Evolutionary conservation across 1,284 basidiomycete genomes (phyloP).

Genomic region (Melampsora larici-populina): DNA sequence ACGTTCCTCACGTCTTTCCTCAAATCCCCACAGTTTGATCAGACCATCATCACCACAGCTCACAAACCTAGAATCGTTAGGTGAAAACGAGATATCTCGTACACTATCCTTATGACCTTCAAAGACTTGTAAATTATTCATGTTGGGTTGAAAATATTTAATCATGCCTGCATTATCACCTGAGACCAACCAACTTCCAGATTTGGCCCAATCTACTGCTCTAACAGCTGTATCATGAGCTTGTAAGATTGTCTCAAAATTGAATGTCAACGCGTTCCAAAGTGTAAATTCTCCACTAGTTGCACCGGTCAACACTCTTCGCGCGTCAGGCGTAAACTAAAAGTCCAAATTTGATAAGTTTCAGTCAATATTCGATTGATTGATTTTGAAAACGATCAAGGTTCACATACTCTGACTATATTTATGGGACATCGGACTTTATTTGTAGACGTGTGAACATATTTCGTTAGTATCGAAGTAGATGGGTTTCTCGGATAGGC

Average conservation of each 20-base stretch:
- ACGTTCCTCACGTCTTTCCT: constrained; percentile 81
- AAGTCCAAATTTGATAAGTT: background rate
- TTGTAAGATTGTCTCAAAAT: constrained; percentile 92
- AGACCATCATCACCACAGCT: constrained; percentile 92
- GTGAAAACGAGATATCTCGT: constrained; percentile 82
- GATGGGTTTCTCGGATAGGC: constrained; percentile 84
- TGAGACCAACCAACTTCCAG: constrained; percentile 83
- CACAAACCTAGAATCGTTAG: constrained; percentile 85
- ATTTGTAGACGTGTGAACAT: constrained; percentile 96
- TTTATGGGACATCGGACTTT: constrained; percentile 97
- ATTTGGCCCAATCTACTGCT: constrained; percentile 81
- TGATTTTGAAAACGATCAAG: background rate
- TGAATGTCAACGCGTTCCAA: constrained; percentile 98
- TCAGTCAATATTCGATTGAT: background rate
- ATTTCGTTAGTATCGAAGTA: constrained; percentile 88
- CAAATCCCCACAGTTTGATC: constrained; percentile 91
- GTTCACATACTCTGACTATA: constrained; percentile 71
- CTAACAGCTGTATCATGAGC: constrained; percentile 94
- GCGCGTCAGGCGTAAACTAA: constrained; percentile 93
- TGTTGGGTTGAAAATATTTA: constrained; percentile 98
- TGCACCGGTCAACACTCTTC: constrained; percentile 87
- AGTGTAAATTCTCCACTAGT: constrained; percentile 97
- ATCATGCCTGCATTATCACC: constrained; percentile 89
- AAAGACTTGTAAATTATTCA: constrained; percentile 96
- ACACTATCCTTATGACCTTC: constrained; percentile 71